A percentile compares a stretch with the other conserved stretches of the same genome.
These are phyloP conservation scores for Termitomyces sp. DNA, from an alignment of 768 basidiomycete genomes.

Conservation along the genomic window DNA sequence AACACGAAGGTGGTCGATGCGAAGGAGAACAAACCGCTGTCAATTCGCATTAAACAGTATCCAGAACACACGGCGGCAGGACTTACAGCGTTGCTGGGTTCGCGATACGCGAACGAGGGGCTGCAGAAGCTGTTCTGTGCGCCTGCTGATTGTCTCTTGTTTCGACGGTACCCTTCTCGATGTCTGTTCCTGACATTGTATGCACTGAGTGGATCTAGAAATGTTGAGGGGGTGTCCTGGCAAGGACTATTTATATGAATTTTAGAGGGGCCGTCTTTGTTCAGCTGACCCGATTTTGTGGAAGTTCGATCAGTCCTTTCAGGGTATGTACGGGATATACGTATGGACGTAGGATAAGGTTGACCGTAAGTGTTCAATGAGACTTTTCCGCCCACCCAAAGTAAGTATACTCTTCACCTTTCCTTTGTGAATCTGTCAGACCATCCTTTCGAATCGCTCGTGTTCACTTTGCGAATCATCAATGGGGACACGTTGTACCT, in stretches of 20 bases:
- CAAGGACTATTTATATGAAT: background rate
- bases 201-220: background rate
- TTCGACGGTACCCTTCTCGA: conserved; percentile 31
- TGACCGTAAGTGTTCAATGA: background rate
- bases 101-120: conserved; percentile 33
- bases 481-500: too few species aligned
- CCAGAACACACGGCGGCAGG: background rate
- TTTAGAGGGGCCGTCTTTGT: background rate
- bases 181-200: conserved; percentile 16
- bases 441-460: too few species aligned
- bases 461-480: too few species aligned
- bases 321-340: background rate
- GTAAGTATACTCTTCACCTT: too few species aligned
- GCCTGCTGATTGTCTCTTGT: conserved; percentile 23
- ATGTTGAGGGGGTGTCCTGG: background rate
- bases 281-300: background rate
- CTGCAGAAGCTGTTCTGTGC: conserved; percentile 14
- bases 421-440: too few species aligned
- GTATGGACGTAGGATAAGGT: background rate
- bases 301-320: background rate
- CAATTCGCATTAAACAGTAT: background rate
- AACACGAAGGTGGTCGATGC: conserved; percentile 80
- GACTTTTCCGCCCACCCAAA: background rate
- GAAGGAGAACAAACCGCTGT: conserved; percentile 76
- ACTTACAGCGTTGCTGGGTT: conserved; percentile 59